Conservation (phyloP, 139 green algal species). For the Microglena sp. region DNA sequence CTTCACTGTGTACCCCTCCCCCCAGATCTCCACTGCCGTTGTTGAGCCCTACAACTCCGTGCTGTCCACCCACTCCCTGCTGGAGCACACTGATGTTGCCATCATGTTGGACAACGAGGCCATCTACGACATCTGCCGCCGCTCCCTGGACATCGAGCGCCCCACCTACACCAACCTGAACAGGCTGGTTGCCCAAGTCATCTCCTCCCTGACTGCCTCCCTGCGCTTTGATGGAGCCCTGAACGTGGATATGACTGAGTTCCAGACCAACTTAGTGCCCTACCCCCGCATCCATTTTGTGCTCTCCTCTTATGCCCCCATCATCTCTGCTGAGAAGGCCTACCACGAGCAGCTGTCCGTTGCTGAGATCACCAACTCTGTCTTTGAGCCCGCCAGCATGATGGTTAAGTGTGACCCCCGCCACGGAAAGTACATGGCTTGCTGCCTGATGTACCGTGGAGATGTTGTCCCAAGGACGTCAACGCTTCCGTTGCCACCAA, state of each 20-base stretch:
- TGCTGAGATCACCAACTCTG: slow-evolving; percentile 95
- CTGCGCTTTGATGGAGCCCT: slow-evolving; percentile 92
- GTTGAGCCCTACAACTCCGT: slow-evolving; percentile 97
- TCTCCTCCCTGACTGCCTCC: slow-evolving; percentile 90
- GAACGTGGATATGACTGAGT: slow-evolving; percentile 97
- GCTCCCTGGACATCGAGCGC: slow-evolving; percentile 91
- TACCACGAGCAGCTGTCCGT: slow-evolving; percentile 98
- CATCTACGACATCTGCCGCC: slow-evolving; percentile 96
- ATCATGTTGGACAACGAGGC: slow-evolving; percentile 98
- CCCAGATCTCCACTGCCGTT: slow-evolving; percentile 86
- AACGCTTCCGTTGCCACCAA: slow-evolving; percentile 92
- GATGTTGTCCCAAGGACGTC: slow-evolving; percentile 99
- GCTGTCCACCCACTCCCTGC: slow-evolving; percentile 90
- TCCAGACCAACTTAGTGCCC: slow-evolving; percentile 98
- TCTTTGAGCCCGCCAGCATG: slow-evolving; percentile 91
- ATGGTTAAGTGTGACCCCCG: slow-evolving; percentile 97
- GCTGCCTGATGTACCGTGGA: slow-evolving; percentile 99
- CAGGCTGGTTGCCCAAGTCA: slow-evolving; percentile 81
- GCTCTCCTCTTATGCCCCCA: slow-evolving; percentile 92
- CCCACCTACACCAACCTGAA: slow-evolving; percentile 89
- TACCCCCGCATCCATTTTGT: slow-evolving; percentile 99
- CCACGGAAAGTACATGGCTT: slow-evolving; percentile 98
- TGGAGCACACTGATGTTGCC: slow-evolving; percentile 96
- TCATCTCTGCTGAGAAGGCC: slow-evolving; percentile 98
- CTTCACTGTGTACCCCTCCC: slow-evolving; percentile 93